A percentile compares a stretch with the other conserved stretches of the same genome.
phyloP scores from a whole-genome alignment of 2,329 filamentous ascomycete species.

The Fusarium sp. region DNA sequence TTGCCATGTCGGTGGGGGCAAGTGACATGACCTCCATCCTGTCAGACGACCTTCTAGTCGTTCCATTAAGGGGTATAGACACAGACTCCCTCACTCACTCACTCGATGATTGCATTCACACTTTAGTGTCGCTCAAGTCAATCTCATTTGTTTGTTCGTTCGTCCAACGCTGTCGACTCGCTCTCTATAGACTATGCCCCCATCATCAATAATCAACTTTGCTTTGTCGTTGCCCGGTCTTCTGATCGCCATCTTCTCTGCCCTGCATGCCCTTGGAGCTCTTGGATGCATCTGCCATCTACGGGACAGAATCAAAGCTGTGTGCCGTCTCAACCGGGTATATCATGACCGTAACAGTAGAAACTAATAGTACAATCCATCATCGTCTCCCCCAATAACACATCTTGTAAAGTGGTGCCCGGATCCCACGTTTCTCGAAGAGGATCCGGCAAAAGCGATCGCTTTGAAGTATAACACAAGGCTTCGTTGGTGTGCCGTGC shows the following conservation, averaged over 20 bases:
- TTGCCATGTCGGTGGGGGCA: slow-evolving; percentile 9
- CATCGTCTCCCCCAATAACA: slow-evolving; percentile 19
- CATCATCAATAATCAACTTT: slow-evolving; percentile 13
- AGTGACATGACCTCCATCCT: not conserved
- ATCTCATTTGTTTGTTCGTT: slow-evolving; percentile 26
- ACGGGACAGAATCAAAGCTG: slow-evolving; percentile 26
- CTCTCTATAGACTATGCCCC: slow-evolving; percentile 20
- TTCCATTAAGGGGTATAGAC: not conserved
- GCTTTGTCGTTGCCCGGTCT: slow-evolving; percentile 19
- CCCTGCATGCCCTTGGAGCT: not conserved
- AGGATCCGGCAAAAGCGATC: slow-evolving; percentile 31
- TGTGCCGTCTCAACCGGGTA: slow-evolving; percentile 37
- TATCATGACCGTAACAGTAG: slow-evolving; percentile 43
- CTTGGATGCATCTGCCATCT: slow-evolving; percentile 12
- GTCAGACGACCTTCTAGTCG: not conserved
- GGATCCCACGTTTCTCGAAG: slow-evolving; percentile 5
- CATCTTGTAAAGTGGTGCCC: slow-evolving; percentile 11
- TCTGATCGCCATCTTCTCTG: slow-evolving; percentile 5
- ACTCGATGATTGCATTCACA: not conserved
- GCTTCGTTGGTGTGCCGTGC: slow-evolving; percentile 15
- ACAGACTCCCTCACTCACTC: not conserved
- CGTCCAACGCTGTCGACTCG: slow-evolving; percentile 7
- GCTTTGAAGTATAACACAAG: slow-evolving; percentile 37
- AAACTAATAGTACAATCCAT: slow-evolving; percentile 44
- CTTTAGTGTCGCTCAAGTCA: not conserved